phyloP scores from a whole-genome alignment of 805 yeast genomes.

The Barnettozyma wickerhamii region DNA sequence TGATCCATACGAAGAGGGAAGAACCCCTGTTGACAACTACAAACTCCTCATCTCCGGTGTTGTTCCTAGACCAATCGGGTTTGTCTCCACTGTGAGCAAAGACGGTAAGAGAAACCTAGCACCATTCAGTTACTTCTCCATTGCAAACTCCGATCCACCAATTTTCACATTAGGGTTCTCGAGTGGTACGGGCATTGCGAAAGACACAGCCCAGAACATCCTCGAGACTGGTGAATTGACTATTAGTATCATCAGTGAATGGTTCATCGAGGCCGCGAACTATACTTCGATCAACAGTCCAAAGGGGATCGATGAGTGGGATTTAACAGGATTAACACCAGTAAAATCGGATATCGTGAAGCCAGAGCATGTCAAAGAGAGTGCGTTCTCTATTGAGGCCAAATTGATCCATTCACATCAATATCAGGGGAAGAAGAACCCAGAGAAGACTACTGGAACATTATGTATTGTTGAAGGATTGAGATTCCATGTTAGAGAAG shows the following conservation, averaged over 20 bases:
- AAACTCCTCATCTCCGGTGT: constrained; percentile 46
- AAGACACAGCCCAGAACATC: constrained; percentile 48
- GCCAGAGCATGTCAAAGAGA: constrained; percentile 56
- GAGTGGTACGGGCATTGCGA: constrained; percentile 37
- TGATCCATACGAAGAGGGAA: constrained; percentile 36
- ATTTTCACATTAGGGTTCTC: constrained; percentile 47
- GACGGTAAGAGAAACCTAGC: constrained; percentile 48
- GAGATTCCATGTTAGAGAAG: constrained; percentile 54
- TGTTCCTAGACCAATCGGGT: constrained; percentile 59
- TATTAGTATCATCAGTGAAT: constrained; percentile 54
- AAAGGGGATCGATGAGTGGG: constrained; percentile 49
- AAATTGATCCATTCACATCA: constrained; percentile 41
- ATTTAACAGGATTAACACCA: constrained; percentile 49
- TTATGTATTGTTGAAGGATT: constrained; percentile 50
- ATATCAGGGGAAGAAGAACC: constrained; percentile 38
- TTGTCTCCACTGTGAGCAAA: constrained; percentile 42
- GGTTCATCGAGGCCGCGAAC: constrained; percentile 64
- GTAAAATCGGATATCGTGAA: constrained; percentile 39
- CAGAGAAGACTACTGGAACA: constrained; percentile 32
- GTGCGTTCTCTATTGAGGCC: constrained; percentile 56
- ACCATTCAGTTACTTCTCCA: constrained; percentile 54
- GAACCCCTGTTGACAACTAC: constrained; percentile 35
- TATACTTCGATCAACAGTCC: constrained; percentile 45
- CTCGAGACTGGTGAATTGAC: constrained; percentile 50
- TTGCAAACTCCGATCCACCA: constrained; percentile 53